Base-by-base conservation (phyloP, 2,329 filamentous ascomycete genomes). In the Arthrobotrys sinensis region DNA sequence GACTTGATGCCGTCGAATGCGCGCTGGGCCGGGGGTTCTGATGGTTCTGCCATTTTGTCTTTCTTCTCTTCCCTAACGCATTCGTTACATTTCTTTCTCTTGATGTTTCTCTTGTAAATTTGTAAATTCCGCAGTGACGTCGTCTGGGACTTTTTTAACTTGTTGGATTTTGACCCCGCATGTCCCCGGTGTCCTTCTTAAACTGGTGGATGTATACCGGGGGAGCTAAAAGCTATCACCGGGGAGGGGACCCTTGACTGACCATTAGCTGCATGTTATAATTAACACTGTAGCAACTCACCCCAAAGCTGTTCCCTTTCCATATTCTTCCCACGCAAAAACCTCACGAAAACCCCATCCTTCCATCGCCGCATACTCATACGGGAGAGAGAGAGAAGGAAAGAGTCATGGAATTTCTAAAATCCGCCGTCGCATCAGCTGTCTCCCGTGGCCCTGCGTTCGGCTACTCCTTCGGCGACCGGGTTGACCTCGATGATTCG, bases 401-500 rank as follows among this genome's bases (percentile, higher is more conserved):
- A 21, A 21, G 3, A n/a, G 19, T 24, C 81, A 99, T 99, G 96
- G 94, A 99, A 85, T 98, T 98, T 83, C 89, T 99, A 83, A 98
- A 98, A 86, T 98, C 94, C 79, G 96, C 96, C 65, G 94, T 98
- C 83, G 95, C 94, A 53, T 98, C 96, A 79, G 95, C 94, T 81
- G 98, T 99, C 82, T 93, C 96, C 53, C 96, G 97, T 84, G 94
- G 95, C 1, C 94, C 94, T 66, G 91, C 94, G 4, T 97, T 97
- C 83, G 94, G 94, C 3, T 98, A 97, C 84, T 91, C 89, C 57
- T 96, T 98, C 83, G 95, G 94, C 82, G 96, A 99, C 85, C 90
- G 92, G 84, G 92, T 98, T 76, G 95, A 98, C 84, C 88, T 96
- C 66, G 93, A 96, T 84, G 91, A 96, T 83, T 97, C 95, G 28